These are phyloP conservation scores for Diplodia intermedia DNA, from an alignment of 2,329 filamentous ascomycete genomes.

Conservation along the genomic window DNA sequence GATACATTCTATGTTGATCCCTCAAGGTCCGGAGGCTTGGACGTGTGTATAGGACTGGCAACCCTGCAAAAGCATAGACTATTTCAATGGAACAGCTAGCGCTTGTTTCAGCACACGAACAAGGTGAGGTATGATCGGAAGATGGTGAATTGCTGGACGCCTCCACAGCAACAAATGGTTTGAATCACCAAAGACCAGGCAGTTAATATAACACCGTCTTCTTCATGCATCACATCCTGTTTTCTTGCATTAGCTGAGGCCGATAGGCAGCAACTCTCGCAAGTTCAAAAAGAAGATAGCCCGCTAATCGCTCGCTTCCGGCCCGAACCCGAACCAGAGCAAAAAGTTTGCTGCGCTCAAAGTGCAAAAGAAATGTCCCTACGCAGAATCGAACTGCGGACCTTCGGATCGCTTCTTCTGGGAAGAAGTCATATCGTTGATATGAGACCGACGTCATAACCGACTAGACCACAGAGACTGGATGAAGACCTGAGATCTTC, in stretches of 20 bases:
- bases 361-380: constrained; percentile 16
- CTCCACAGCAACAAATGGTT: no score
- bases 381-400: constrained; percentile 29
- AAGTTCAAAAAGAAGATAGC: no score
- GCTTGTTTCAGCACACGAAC: no score
- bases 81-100: no score
- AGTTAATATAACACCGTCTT: no score
- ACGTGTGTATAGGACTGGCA: background rate
- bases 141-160: no score
- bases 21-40: background rate
- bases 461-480: constrained; percentile 31
- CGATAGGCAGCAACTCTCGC: no score
- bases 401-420: constrained; percentile 30
- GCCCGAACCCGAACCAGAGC: background rate
- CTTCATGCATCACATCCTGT: no score
- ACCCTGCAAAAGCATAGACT: background rate
- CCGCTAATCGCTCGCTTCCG: background rate
- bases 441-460: constrained; percentile 33
- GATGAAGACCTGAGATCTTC: constrained; percentile 6
- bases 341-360: background rate
- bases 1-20: background rate
- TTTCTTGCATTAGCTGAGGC: no score
- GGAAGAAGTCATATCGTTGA: constrained; percentile 25
- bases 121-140: no score
- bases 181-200: no score